Evolutionary conservation across 495 filamentous ascomycete species (phyloP), one percentile per base, ranked within the genome.

Genomic region (Niebla homalea): DNA sequence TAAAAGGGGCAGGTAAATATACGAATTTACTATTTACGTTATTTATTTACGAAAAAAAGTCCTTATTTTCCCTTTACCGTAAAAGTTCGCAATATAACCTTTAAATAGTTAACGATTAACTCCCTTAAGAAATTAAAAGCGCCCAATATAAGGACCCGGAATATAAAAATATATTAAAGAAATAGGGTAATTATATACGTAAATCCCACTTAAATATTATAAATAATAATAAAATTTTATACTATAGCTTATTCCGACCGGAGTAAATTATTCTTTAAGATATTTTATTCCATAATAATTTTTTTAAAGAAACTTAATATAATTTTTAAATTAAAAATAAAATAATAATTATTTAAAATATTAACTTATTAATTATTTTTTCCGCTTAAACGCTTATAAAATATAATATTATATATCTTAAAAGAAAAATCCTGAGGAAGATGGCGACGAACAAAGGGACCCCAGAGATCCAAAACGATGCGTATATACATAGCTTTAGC

Each of bases 51-150:
- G 65, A 71, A 54, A 68, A 70, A 26, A 22, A 53, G 37, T 36
- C 42, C 47, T 71, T 5, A 64, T 73, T 44, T 53, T 69, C 29
- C 66, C 64, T 39, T 67, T 62, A 7, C 62, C 64, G 0, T 46
- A 71, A 61, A 49, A 1, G 21, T 59, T 69, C 26, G 57, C 50
- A 7, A 64, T 25, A 41, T 54, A 45, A 42, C 60, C 63, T 18
- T 52, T 56, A 25, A 57, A n/a, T n/a, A 10, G 59, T 57, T 62
- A 69, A 67, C 62, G 49, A 58, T 68, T 37, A 70, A 74, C 54
- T 26, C 7, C 7, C 7, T 26, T 26, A 7, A 7, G 25, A 26
- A 26, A 26, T 26, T 26, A 26, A 26, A 26, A 26, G 25, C 25
- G 25, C 25, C 7, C 7, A 26, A 26, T 26, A 26, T 26, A 26